A percentile compares a stretch with the other conserved stretches of the same genome.
Evolutionary conservation across 164 flowering plant species (phyloP).

Genomic region (Stephania japonica): DNA sequence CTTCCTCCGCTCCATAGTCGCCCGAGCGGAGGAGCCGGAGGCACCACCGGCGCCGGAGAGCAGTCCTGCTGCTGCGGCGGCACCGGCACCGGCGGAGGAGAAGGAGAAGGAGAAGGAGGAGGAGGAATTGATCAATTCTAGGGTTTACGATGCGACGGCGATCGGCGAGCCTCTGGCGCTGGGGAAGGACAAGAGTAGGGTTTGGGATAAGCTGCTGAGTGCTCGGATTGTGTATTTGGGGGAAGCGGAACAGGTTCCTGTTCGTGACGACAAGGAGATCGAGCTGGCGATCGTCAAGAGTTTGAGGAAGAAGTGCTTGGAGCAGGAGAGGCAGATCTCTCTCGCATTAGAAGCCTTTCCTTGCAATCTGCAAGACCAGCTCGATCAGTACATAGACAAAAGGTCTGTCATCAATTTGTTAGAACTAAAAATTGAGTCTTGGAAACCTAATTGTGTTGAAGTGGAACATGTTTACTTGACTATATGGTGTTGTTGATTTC

Average conservation of each 20-base stretch:
- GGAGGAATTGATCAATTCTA: slow-evolving; percentile 53
- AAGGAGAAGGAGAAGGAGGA: slow-evolving; percentile 17
- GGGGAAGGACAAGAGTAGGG: slow-evolving; percentile 79
- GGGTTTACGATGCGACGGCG: slow-evolving; percentile 86
- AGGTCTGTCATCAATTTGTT: slow-evolving; percentile 33
- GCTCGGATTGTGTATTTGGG: slow-evolving; percentile 83
- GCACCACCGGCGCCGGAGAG: slow-evolving; percentile 25
- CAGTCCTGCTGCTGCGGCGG: slow-evolving; percentile 8
- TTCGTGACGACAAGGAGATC: slow-evolving; percentile 68
- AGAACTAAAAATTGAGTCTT: neutral
- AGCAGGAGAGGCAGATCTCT: slow-evolving; percentile 48
- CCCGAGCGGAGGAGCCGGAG: slow-evolving; percentile 45
- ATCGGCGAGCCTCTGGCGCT: slow-evolving; percentile 91
- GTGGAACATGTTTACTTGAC: too few species aligned
- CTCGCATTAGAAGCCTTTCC: slow-evolving; percentile 90
- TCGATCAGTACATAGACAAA: slow-evolving; percentile 60
- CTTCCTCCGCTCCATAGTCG: slow-evolving; percentile 42
- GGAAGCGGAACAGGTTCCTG: slow-evolving; percentile 95
- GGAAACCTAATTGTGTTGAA: neutral
- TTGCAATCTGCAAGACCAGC: slow-evolving; percentile 60
- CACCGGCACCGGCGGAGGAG: slow-evolving; percentile 12
- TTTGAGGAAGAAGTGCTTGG: slow-evolving; percentile 56
- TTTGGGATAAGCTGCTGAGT: slow-evolving; percentile 93
- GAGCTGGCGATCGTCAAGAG: slow-evolving; percentile 80
- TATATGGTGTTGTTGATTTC: neutral